Percentiles rank a stretch among this genome's conserved stretches.
Evolutionary conservation across 2,329 filamentous ascomycete genomes (phyloP).

Genomic region (Monilinia aucupariae): DNA sequence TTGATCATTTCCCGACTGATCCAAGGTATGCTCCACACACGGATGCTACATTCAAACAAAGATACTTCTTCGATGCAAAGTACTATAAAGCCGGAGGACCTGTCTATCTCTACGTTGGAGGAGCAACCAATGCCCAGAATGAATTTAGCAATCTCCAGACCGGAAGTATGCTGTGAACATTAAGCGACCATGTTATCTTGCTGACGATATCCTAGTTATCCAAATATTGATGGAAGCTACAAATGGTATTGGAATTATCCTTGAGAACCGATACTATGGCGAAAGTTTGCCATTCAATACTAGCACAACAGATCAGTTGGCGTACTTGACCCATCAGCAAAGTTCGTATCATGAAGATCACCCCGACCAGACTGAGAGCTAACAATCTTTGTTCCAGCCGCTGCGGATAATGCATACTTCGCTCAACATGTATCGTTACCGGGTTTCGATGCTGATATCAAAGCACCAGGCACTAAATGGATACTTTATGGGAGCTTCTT

Average conservation of each 20-base stretch:
- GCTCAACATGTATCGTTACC: conserved; percentile 44
- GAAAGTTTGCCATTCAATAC: conserved; percentile 44
- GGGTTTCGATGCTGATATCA: conserved; percentile 40
- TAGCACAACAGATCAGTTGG: conserved; percentile 45
- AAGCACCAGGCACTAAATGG: conserved; percentile 42
- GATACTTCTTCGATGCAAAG: conserved; percentile 49
- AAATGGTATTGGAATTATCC: conserved; percentile 49
- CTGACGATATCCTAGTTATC: conserved; percentile 38
- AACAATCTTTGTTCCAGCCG: conserved; percentile 28
- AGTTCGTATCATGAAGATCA: conserved; percentile 26
- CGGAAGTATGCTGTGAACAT: conserved; percentile 30
- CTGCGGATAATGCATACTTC: conserved; percentile 49
- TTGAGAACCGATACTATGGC: conserved; percentile 49
- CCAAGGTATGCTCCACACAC: conserved; percentile 40
- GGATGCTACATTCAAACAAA: conserved; percentile 48
- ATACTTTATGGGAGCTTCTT: conserved; percentile 41
- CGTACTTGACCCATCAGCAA: conserved; percentile 47
- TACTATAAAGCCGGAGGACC: conserved; percentile 52
- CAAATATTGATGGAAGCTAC: conserved; percentile 50
- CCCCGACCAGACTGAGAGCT: not conserved
- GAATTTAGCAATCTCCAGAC: conserved; percentile 39
- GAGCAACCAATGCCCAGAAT: conserved; percentile 40
- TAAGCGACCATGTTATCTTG: conserved; percentile 18
- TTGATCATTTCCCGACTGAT: conserved; percentile 44
- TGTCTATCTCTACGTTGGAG: conserved; percentile 44